Evolutionary conservation across 148 eudicot genomes (phyloP), one percentile per base, ranked within the genome.

Genomic region (Camellia sinensis): DNA sequence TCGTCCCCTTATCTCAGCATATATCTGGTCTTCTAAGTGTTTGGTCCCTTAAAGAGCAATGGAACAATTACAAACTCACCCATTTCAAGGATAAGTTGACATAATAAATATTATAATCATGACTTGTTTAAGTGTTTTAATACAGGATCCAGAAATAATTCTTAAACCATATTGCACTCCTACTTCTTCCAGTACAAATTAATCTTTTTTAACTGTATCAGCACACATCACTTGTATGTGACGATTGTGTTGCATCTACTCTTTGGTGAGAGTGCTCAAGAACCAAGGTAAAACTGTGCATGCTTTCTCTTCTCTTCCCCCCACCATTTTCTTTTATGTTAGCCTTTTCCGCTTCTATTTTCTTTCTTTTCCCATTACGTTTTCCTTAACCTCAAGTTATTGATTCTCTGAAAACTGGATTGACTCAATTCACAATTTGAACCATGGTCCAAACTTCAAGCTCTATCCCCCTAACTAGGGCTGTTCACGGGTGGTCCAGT

Each of bases 1-100:
- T 44, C 97, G 89, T 71, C 97, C 97, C 86, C 93, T 85, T 59
- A 92, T 89, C 85, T 95, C 99, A 40, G 86, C 86, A 86, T 85
- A 95, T 37, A 95, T 83, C 83, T 89, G 83, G 63, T 89, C 89
- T 88, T 93, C 92, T 43, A 92, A 89, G 29, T 83, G 81, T 77
- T 92, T 95, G 71, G 90, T 91, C 44, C 89, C 98, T 95, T 66
- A 82, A 75, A 76, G 22, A 67, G 41, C 62, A 1, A 48, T 29
- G 19, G 50, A 40, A 22, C 3, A 13, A 56, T 59, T 71, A 71
- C 18, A 61, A 29, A 82, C 12, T 9, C 19, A 77, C 13, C 74
- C 59, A 19, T 59, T 70, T 65, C 37, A 29, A 61, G 19, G 52
- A 63, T 40, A 50, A 76, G 50, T 22, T 11, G 56, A 60, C 53